phyloP scores from a whole-genome alignment of 192 early-diverging fungal species.

The Coemansia erecta region DNA sequence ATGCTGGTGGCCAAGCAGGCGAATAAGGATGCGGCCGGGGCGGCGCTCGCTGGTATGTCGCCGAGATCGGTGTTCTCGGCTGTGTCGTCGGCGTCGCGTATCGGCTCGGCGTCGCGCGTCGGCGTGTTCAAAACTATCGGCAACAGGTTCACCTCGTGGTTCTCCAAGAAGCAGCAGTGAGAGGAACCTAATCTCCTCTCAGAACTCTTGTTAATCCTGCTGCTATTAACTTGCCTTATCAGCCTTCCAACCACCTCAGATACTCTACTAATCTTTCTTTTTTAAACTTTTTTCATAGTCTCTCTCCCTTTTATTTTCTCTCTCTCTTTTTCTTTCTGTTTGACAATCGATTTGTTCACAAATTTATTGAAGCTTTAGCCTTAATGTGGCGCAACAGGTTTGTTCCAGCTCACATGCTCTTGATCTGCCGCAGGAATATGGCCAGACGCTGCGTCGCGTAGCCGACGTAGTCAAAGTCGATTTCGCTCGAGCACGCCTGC shows the following conservation, averaged over 20 bases:
- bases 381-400: too few species aligned
- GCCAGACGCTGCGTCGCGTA: conserved; percentile 61
- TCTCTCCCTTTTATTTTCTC: background rate
- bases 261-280: background rate
- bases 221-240: too few species aligned
- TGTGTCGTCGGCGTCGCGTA: conserved; percentile 35
- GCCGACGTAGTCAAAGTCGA: conserved; percentile 74
- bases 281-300: background rate
- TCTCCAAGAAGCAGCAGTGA: conserved; percentile 27
- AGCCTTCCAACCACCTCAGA: background rate
- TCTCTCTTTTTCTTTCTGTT: background rate
- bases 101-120: conserved; percentile 18
- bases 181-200: background rate
- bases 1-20: conserved; percentile 25
- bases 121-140: conserved; percentile 32
- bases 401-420: conserved; percentile 3
- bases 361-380: background rate
- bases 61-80: conserved; percentile 39
- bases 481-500: conserved; percentile 71
- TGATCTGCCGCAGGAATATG: conserved; percentile 43
- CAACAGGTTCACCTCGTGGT: conserved; percentile 42
- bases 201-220: conserved; percentile 2
- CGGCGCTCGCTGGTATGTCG: conserved; percentile 24
- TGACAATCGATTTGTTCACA: background rate
- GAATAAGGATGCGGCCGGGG: conserved; percentile 6